Evolutionary conservation across 805 yeast species (phyloP), one percentile per base, ranked within the genome.

Genomic region (Yarrowia porcina): DNA sequence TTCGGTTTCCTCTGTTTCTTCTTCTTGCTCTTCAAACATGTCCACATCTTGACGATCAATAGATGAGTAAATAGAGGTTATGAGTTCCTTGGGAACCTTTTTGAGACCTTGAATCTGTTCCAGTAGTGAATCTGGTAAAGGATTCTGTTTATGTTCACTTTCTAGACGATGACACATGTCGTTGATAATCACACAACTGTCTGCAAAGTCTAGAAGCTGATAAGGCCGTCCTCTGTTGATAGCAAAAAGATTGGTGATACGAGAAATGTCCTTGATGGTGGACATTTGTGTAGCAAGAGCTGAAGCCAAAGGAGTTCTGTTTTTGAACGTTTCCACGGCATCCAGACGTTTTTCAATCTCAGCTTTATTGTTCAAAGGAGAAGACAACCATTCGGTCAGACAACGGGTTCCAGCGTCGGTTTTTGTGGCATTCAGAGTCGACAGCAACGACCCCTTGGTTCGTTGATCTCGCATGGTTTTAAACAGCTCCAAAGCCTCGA

Each of bases 391-490:
- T 60, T 86, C 85, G 8, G 86, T 82, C 12, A 94, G 74, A n/a
- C 88, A 70, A 42, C 98, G 76, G 0, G 96, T 77, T 0, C 98
- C 98, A 0, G 94, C 85, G 0, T 86, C 79, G 0, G 98, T 90
- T 3, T 82, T 83, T 0, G 98, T 93, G 60, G 87, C 76, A 64
- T 83, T 82, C 3, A 94, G 81, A 0, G 88, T 80, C n/a, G 83
- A 82, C 5, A 89, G 76, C 21, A 93, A 73, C 0, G 96, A 85
- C 0, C 96, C 96, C 8, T 79, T 80, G n/a, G 73, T 76, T 15
- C 83, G 79, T 13, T 81, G 80, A 10, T 82, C 81, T 63, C 89
- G 36, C 28, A 63, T 45, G 0, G 90, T 85, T 59, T 77, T 75
- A 49, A 83, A 82, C 23, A 91, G 74, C 69, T 91, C 97, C 32